Percentiles rank a stretch among this genome's conserved stretches.
These are phyloP conservation scores for Sanguinoderma infundibulare DNA, from an alignment of 1,284 basidiomycete genomes.

Conservation along the genomic window DNA sequence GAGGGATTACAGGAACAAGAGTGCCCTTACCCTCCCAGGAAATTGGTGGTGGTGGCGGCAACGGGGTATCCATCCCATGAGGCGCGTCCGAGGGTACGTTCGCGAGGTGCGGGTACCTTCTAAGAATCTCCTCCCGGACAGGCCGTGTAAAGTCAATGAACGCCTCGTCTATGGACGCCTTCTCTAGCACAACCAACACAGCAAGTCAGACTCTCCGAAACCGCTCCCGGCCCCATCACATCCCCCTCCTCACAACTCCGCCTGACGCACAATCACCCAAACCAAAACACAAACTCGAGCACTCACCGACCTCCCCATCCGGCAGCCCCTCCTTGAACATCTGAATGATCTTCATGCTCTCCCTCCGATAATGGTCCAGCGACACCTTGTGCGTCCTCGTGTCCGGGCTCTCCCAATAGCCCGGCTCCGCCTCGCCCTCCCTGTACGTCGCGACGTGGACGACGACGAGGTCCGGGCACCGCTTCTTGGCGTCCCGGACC, in stretches of 20 bases:
- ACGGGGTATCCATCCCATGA: conserved; percentile 76
- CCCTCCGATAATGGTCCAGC: conserved; percentile 91
- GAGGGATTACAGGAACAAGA: conserved; percentile 65
- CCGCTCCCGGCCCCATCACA: background rate
- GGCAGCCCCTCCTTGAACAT: conserved; percentile 84
- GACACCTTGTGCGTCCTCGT: conserved; percentile 95
- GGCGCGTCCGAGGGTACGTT: conserved; percentile 70
- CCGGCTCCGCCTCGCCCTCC: conserved; percentile 87
- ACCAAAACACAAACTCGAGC: background rate
- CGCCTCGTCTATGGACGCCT: conserved; percentile 83
- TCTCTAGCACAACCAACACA: conserved; percentile 72
- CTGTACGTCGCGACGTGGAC: conserved; percentile 96
- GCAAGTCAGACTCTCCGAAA: background rate
- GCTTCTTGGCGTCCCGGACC: conserved; percentile 80
- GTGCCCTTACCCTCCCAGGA: conserved; percentile 74
- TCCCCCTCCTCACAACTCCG: background rate
- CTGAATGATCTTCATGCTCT: conserved; percentile 88
- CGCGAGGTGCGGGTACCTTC: conserved; percentile 78
- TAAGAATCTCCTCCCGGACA: conserved; percentile 74
- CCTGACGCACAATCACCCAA: too few species aligned
- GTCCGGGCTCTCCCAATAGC: conserved; percentile 88
- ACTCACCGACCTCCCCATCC: conserved; percentile 68
- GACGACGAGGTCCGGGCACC: conserved; percentile 84
- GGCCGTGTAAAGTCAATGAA: conserved; percentile 89
- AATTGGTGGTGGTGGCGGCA: conserved; percentile 78